Evolutionary conservation across 2,329 filamentous ascomycete genomes (phyloP), one percentile per base, ranked within the genome.

Genomic region (Hortaea werneckii): DNA sequence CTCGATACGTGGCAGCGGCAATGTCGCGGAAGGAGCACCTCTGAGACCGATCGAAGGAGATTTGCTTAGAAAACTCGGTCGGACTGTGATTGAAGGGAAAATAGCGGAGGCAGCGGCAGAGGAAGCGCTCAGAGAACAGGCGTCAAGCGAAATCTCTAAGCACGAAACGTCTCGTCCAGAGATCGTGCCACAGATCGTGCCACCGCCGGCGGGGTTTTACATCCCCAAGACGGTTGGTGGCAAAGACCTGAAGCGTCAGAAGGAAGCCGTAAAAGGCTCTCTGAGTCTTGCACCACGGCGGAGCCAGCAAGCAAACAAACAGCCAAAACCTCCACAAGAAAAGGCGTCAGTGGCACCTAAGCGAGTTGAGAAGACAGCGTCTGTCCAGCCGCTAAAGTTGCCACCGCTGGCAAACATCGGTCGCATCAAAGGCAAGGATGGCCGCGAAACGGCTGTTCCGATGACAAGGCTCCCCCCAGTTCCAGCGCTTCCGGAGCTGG

Each of bases 391-490:
- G n/a, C 20, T 20, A 20, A 20, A 20, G 20, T 4, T 20, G 30
- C 32, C 34, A 27, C 6, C 35, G 40, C 20, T 30, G 37, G 37
- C n/a, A 37, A 39, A 34, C 35, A 41, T 34, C 4, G 32, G 51
- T 26, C 51, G 50, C 3, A 54, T 57, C 29, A 42, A 43, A 5
- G 48, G 48, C 41, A 57, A 54, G 40, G 50, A 50, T 37, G 57
- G 52, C 13, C 43, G 54, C 20, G 55, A 57, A 43, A 48, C 49
- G n/a, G 46, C 54, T 28, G 42, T 54, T 8, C 30, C 46, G 12
- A 42, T 53, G 29, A 48, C 48, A 12, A 42, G 20, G 6, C 12
- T 44, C 9, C 7, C 39, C 3, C 13, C 34, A 10, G n/a, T 30
- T 12, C 20, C 37, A 12, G 8, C 10, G 7, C 13, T 8, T 10